A percentile compares a stretch with the other conserved stretches of the same genome.
These are phyloP conservation scores for Lophium mytilinum DNA, from an alignment of 495 filamentous ascomycete species.

Conservation along the genomic window DNA sequence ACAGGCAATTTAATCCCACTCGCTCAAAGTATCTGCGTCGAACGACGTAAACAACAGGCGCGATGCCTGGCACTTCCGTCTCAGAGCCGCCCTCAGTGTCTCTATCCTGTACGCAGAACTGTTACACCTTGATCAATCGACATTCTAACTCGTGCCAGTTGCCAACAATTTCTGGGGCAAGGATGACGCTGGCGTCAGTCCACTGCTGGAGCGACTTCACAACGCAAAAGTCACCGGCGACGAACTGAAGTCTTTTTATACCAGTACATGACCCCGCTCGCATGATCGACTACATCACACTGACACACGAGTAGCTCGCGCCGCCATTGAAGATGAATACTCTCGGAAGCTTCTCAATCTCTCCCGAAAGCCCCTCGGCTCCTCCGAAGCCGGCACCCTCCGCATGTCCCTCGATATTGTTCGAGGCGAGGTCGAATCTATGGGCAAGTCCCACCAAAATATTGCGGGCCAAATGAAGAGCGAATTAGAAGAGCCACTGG, in stretches of 20 bases:
- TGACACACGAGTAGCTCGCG: conserved; percentile 50
- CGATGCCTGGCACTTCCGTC: conserved; percentile 51
- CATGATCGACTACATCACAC: background rate
- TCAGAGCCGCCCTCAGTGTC: conserved; percentile 56
- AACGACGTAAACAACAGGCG: conserved; percentile 24
- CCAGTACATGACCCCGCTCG: conserved; percentile 42
- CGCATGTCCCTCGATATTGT: conserved; percentile 76
- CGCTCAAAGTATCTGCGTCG: conserved; percentile 23
- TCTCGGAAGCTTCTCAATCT: conserved; percentile 83
- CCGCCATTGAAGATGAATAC: conserved; percentile 95
- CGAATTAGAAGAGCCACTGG: conserved; percentile 91
- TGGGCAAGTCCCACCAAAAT: conserved; percentile 83
- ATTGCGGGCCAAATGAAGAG: conserved; percentile 92
- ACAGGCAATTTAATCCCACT: background rate
- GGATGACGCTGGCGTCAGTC: conserved; percentile 90
- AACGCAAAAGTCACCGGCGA: conserved; percentile 92
- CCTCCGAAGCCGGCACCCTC: conserved; percentile 78
- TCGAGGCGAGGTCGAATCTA: conserved; percentile 85
- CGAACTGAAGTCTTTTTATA: conserved; percentile 88
- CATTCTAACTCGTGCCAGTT: conserved; percentile 46
- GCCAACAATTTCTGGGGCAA: conserved; percentile 99
- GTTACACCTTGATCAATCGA: background rate
- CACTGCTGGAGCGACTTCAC: conserved; percentile 93
- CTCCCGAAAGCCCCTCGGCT: conserved; percentile 81
- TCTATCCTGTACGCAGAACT: conserved; percentile 49